Evolutionary conservation across 1,284 basidiomycete species (phyloP).

Genomic region (Mycosarcoma mackinlayi): DNA sequence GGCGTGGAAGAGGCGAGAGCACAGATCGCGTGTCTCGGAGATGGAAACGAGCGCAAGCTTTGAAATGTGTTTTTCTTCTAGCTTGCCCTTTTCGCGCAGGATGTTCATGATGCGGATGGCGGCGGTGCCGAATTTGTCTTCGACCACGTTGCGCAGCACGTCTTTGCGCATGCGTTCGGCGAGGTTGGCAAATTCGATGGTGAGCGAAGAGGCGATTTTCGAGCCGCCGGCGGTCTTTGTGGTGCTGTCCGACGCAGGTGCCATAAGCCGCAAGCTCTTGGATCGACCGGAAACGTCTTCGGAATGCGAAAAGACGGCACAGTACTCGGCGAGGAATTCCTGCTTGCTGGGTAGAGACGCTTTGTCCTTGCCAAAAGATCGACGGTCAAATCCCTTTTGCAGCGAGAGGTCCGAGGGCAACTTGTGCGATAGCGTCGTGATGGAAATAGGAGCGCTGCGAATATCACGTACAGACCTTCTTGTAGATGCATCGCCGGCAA

Average conservation of each 20-base stretch:
- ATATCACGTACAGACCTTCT: constrained; percentile 64
- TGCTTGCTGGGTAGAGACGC: constrained; percentile 38
- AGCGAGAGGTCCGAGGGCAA: constrained; percentile 67
- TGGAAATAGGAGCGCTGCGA: constrained; percentile 53
- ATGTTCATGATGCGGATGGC: constrained; percentile 86
- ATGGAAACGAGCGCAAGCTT: constrained; percentile 91
- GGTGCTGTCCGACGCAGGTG: constrained; percentile 53
- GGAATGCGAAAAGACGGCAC: constrained; percentile 78
- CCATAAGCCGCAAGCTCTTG: constrained; percentile 70
- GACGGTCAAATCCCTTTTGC: constrained; percentile 72
- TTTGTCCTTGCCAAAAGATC: constrained; percentile 45
- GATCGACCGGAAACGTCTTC: constrained; percentile 82
- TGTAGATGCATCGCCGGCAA: constrained; percentile 71
- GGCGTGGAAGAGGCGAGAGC: constrained; percentile 75
- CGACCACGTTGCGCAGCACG: constrained; percentile 81
- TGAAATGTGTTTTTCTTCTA: constrained; percentile 94
- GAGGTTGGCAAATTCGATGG: constrained; percentile 83
- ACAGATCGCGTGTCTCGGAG: constrained; percentile 83
- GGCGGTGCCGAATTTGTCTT: constrained; percentile 84
- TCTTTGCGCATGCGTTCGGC: constrained; percentile 78
- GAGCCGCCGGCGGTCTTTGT: constrained; percentile 53
- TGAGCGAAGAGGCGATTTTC: constrained; percentile 70
- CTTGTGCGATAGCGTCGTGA: constrained; percentile 64
- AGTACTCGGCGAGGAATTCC: constrained; percentile 72
- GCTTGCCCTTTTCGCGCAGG: constrained; percentile 87